Conservation (phyloP, 2,329 filamentous ascomycete species). For the Stachybotrys chartarum region DNA sequence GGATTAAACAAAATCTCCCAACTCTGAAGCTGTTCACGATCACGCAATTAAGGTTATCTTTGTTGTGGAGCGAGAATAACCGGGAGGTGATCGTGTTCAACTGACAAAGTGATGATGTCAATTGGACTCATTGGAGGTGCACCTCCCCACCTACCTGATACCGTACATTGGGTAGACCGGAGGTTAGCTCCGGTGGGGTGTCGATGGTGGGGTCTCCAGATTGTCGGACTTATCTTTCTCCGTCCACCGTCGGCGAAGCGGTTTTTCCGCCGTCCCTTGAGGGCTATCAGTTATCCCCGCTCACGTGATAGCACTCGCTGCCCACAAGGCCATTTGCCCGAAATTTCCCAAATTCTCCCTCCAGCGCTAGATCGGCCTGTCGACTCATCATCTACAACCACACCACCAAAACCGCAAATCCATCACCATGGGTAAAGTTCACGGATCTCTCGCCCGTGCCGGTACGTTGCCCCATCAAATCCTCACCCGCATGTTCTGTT, state of each 20-base stretch:
- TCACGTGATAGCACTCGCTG: constrained; percentile 29
- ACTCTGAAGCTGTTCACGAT: too few relatives aligned
- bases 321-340: constrained; percentile 21
- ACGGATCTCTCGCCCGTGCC: constrained; percentile 89
- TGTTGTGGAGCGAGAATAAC: too few relatives aligned
- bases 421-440: constrained; percentile 80
- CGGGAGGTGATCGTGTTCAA: background rate
- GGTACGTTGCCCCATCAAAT: constrained; percentile 25
- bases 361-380: constrained; percentile 19
- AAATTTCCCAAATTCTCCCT: constrained; percentile 28
- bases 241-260: too few relatives aligned
- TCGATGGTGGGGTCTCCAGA: background rate
- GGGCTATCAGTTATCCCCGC: constrained; percentile 19
- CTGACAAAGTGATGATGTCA: background rate
- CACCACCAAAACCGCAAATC: constrained; percentile 29
- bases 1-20: too few relatives aligned
- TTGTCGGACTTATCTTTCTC: too few relatives aligned
- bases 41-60: too few relatives aligned
- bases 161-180: too few relatives aligned
- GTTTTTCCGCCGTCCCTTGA: constrained; percentile 13
- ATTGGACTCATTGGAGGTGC: background rate
- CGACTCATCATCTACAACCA: constrained; percentile 25
- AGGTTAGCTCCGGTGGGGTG: background rate
- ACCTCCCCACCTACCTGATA: too few relatives aligned
- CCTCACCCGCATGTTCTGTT: constrained; percentile 2